Base-by-base conservation (phyloP, 2,329 filamentous ascomycete genomes). In the Sporothrix euskadiensis region DNA sequence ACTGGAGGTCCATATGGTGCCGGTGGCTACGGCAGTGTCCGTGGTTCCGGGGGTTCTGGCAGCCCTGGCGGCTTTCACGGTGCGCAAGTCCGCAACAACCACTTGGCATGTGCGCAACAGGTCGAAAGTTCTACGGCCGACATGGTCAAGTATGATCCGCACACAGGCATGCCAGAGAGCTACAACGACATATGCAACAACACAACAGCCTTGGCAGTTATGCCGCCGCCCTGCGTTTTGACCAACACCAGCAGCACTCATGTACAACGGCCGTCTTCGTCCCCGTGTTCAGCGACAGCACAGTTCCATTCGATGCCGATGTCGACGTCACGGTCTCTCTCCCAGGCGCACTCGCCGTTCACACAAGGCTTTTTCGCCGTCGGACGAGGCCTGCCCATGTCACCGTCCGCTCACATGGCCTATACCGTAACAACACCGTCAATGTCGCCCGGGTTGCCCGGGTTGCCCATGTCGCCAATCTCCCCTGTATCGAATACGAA, bases 121-220 rank as follows among this genome's bases (percentile, higher is more conserved):
- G 12, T 9, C 7, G 61, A 12, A 16, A 47, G 61, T 12, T 12
- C 39, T 1, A 5, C 12, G 5, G 39, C 19, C n/a, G 44, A 22
- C 44, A 52, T 44, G 7, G 44, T 49, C 44, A 41, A 47, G 22
- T 49, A 35, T 10, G 66, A 69, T 10, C 47, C 66, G 9, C 16
- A 16, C 30, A 69, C 65, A 26, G 30, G 19, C 10, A 69, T 69
- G 65, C 65, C 65, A 19, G 65, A 69, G 44, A 54, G 65, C 16
- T 69, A 69, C 65, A 52, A 52, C 44, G 68, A 70, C 35, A 70
- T 70, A 7, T 59, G 68, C 52, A 59, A 57, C 68, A 70, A 57
- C 52, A 59, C 49, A 7, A 47, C 52, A 14, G 49, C 68, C 1
- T 12, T 70, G 14, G n/a, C 68, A 1, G 68, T 70, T 5, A 70